Evolutionary conservation across 2,329 filamentous ascomycete genomes (phyloP), one percentile per base, ranked within the genome.

Genomic region (Colletotrichum truncatum): DNA sequence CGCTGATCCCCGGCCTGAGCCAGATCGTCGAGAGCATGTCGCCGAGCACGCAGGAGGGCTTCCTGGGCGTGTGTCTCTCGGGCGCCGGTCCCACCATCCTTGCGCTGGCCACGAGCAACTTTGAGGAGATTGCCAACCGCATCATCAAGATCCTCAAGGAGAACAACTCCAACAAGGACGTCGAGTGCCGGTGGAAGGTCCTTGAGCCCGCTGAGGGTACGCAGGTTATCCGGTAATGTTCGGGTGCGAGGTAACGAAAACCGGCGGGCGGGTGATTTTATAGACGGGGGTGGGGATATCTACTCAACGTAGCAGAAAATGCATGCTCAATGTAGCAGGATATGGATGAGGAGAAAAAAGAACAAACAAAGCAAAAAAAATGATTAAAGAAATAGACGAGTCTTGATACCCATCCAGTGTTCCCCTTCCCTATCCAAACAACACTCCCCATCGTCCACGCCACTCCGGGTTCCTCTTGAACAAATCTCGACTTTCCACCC

Each of bases 21-120:
- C 92, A 97, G 75, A 95, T 99, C 57, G 89, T 99, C 55, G 89
- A 93, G 76, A 95, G 91, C 66, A 94, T 98, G 83, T 97, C 93
- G 10, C 96, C 95, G 26, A 87, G 88, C 74, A 91, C 91, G 5
- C 93, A 98, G 76, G 90, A 92, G 2, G 96, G 96, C 6, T 88
- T 99, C 57, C 85, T 98, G 57, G 96, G 96, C 39, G 97, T 98
- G 68, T 99, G 96, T 77, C 84, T 99, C 25, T 98, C 94, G 1
- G 96, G 96, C 18, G 96, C 96, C 7, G 96, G 96, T 0, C 96
- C 96, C 21, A 98, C 95, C 26, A 98, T 99, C 69, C 84, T 99
- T 45, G 96, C 95, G 4, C 85, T 99, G 39, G 96, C 96, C 2
- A 98, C 95, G 2, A 86, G 90, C 70, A 93, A 97, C 80, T 98